Conservation (phyloP, 2,329 filamentous ascomycete genomes). For the Sporothrix pseudoabietina region DNA sequence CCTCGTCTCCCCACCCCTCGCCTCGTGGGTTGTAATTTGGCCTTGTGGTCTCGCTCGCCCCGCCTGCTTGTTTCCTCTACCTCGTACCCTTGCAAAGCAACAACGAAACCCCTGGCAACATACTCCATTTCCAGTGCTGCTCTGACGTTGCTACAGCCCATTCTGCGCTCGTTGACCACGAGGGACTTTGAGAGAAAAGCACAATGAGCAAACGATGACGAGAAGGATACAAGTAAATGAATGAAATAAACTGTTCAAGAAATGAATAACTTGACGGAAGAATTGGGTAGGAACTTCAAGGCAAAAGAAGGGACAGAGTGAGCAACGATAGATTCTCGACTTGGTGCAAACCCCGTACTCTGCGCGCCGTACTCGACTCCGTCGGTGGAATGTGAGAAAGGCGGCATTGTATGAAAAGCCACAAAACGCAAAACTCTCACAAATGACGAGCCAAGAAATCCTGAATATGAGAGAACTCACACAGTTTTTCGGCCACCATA, state of each 20-base stretch:
- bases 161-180: neutral
- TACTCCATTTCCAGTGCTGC: constrained; percentile 12
- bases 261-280: neutral
- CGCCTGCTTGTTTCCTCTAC: neutral
- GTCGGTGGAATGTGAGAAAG: neutral
- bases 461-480: neutral
- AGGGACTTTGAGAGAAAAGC: neutral
- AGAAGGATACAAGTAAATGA: neutral
- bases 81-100: neutral
- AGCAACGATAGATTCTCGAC: neutral
- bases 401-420: neutral
- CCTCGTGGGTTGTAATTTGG: neutral
- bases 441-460: constrained; percentile 7
- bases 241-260: neutral
- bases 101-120: neutral
- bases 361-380: neutral
- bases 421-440: neutral
- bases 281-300: neutral
- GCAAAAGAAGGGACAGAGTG: neutral
- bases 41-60: neutral
- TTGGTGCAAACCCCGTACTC: neutral
- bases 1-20: neutral
- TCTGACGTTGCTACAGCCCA: neutral
- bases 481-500: neutral
- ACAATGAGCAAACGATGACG: neutral